A percentile compares a stretch with the other conserved stretches of the same genome.
These are phyloP conservation scores for Leptographium procerum DNA, from an alignment of 2,329 filamentous ascomycete species.

Conservation along the genomic window DNA sequence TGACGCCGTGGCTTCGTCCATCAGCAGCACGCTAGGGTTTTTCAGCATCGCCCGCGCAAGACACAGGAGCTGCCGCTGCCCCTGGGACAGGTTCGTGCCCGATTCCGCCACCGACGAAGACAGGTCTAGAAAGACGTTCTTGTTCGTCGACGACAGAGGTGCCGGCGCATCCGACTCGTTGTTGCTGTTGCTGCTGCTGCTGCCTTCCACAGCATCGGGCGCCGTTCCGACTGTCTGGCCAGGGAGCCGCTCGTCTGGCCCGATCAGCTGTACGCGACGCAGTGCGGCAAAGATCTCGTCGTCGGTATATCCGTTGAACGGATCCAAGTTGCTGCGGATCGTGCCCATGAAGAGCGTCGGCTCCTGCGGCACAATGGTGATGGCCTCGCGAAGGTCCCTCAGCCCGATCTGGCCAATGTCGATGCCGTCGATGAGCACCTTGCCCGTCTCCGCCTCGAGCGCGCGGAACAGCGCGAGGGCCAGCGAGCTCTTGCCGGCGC, in stretches of 20 bases:
- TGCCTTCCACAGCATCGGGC: constrained; percentile 7
- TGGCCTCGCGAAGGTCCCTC: constrained; percentile 83
- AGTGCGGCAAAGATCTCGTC: constrained; percentile 82
- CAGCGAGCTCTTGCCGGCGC: constrained; percentile 91
- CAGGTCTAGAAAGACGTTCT: constrained; percentile 87
- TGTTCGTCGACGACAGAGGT: constrained; percentile 50
- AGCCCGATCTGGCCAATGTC: constrained; percentile 84
- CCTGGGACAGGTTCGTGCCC: constrained; percentile 88
- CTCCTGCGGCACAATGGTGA: constrained; percentile 97
- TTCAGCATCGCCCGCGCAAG: constrained; percentile 88
- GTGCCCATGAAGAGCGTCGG: constrained; percentile 90
- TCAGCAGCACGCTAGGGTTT: constrained; percentile 83
- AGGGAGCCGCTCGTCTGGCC: constrained; percentile 35
- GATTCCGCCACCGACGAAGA: constrained; percentile 77
- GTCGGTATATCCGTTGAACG: constrained; percentile 79
- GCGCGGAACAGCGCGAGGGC: constrained; percentile 89
- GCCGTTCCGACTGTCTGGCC: background rate
- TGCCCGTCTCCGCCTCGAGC: constrained; percentile 79
- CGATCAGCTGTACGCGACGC: constrained; percentile 79
- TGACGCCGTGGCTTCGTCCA: constrained; percentile 96
- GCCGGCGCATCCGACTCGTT: constrained; percentile 7
- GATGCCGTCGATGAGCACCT: constrained; percentile 83
- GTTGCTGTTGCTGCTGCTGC: constrained; percentile 15
- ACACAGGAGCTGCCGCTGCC: constrained; percentile 88
- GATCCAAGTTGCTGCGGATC: constrained; percentile 84